A percentile compares a stretch with the other conserved stretches of the same genome.
Conservation (phyloP, 2,329 filamentous ascomycete genomes). For the Tolypocladium endophyticum region DNA sequence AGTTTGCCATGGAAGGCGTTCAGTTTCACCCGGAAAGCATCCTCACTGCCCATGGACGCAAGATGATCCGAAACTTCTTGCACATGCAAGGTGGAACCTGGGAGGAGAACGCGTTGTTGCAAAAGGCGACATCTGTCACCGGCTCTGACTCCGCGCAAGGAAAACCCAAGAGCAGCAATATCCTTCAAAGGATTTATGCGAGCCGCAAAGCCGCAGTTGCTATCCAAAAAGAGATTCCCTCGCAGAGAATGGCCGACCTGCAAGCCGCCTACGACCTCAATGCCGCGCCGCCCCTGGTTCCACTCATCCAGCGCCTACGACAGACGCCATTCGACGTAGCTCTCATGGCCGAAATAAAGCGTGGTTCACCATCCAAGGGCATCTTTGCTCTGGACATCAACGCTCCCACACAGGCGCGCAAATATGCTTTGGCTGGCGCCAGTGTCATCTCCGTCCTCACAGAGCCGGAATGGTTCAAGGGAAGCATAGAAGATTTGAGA, state of each 20-base stretch:
- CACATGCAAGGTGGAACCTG: constrained; percentile 83
- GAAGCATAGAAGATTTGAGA: constrained; percentile 85
- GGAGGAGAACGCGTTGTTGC: constrained; percentile 61
- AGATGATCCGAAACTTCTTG: constrained; percentile 90
- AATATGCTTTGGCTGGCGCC: constrained; percentile 86
- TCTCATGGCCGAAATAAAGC: constrained; percentile 94
- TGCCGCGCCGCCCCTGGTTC: constrained; percentile 72
- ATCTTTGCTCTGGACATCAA: constrained; percentile 81
- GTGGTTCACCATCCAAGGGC: constrained; percentile 92
- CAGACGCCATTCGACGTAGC: constrained; percentile 82
- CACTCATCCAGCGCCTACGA: constrained; percentile 67
- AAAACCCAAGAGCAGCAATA: constrained; percentile 60
- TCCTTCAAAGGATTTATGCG: constrained; percentile 83
- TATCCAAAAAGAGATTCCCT: constrained; percentile 75
- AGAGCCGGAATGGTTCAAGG: constrained; percentile 98
- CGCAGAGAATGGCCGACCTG: constrained; percentile 71
- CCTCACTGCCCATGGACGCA: constrained; percentile 74
- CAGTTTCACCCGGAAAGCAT: constrained; percentile 99
- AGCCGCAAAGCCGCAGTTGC: constrained; percentile 67
- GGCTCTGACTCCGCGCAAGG: constrained; percentile 13
- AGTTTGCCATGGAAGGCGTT: constrained; percentile 84
- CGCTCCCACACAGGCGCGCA: constrained; percentile 79
- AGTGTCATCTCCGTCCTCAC: constrained; percentile 98
- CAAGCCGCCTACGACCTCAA: constrained; percentile 80
- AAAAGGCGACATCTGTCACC: constrained; percentile 25